Percentiles rank a stretch among this genome's conserved stretches.
These are phyloP conservation scores for Tympanopsis confertula DNA, from an alignment of 2,329 filamentous ascomycete genomes.

Conservation along the genomic window DNA sequence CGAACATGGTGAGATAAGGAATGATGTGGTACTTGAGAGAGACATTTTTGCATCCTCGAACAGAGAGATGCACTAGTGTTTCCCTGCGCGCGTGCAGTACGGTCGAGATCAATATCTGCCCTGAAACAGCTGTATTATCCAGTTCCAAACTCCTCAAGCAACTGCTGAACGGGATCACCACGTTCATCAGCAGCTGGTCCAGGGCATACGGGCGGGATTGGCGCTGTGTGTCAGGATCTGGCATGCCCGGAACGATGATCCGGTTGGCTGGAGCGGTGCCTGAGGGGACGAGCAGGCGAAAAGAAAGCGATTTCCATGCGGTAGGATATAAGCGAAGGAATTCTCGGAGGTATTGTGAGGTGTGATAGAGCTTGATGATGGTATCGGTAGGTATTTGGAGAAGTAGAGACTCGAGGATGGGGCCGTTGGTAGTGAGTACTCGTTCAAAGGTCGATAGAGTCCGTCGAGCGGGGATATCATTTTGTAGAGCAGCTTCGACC, in stretches of 20 bases:
- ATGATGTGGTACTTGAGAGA: slow-evolving; percentile 54
- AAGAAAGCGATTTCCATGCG: slow-evolving; percentile 48
- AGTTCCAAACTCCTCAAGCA: slow-evolving; percentile 43
- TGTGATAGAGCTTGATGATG: slow-evolving; percentile 45
- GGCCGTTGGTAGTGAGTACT: slow-evolving; percentile 41
- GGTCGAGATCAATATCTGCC: slow-evolving; percentile 39
- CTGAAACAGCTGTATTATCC: slow-evolving; percentile 48
- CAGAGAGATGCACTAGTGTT: slow-evolving; percentile 44
- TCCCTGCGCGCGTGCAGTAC: slow-evolving; percentile 39
- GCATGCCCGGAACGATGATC: slow-evolving; percentile 13
- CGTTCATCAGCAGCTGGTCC: slow-evolving; percentile 41
- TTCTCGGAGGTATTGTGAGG: slow-evolving; percentile 37
- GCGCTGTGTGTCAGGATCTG: slow-evolving; percentile 18
- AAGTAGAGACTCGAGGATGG: slow-evolving; percentile 45
- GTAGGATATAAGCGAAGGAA: slow-evolving; percentile 44
- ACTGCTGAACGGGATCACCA: slow-evolving; percentile 42
- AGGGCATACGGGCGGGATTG: slow-evolving; percentile 45
- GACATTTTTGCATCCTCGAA: slow-evolving; percentile 52
- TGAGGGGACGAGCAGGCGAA: slow-evolving; percentile 33
- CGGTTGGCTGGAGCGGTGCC: slow-evolving; percentile 19
- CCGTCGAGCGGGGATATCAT: slow-evolving; percentile 11
- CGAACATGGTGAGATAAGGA: slow-evolving; percentile 37
- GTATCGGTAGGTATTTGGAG: slow-evolving; percentile 41
- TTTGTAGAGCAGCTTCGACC: slow-evolving; percentile 12
- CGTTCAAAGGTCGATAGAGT: slow-evolving; percentile 35